A percentile compares a stretch with the other conserved stretches of the same genome.
Conservation (phyloP, 2,329 filamentous ascomycete genomes). For the Ilyonectria destructans region DNA sequence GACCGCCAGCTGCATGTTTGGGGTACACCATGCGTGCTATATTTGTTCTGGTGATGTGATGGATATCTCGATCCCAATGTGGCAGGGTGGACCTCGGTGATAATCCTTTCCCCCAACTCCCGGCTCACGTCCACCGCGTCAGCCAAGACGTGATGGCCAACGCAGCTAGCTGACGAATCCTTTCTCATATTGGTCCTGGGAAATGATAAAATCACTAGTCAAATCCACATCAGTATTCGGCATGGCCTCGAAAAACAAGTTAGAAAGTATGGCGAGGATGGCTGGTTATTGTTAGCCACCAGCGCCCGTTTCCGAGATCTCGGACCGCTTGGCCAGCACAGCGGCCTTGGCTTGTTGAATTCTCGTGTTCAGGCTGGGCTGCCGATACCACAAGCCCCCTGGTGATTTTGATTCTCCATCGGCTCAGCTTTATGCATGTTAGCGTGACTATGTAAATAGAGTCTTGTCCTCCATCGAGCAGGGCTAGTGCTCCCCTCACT, state of each 20-base stretch:
- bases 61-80: background rate
- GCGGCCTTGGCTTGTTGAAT: slow-evolving; percentile 27
- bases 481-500: slow-evolving; percentile 22
- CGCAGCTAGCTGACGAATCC: slow-evolving; percentile 18
- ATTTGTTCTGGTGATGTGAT: slow-evolving; percentile 25
- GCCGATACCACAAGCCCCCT: slow-evolving; percentile 25
- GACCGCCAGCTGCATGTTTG: slow-evolving; percentile 1
- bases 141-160: slow-evolving; percentile 10
- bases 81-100: background rate
- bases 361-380: slow-evolving; percentile 44
- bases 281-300: slow-evolving; percentile 28
- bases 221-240: slow-evolving; percentile 20
- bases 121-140: slow-evolving; percentile 3
- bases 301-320: slow-evolving; percentile 23
- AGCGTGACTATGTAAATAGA: slow-evolving; percentile 45
- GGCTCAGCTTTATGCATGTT: slow-evolving; percentile 32
- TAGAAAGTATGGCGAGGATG: slow-evolving; percentile 7
- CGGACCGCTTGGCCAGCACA: slow-evolving; percentile 26
- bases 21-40: slow-evolving; percentile 6
- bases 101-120: background rate
- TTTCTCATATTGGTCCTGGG: slow-evolving; percentile 8
- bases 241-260: background rate
- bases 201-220: slow-evolving; percentile 14
- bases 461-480: slow-evolving; percentile 33
- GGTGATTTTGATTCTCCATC: slow-evolving; percentile 10